These are phyloP conservation scores for Aspergillus brasiliensis DNA, from an alignment of 2,329 filamentous ascomycete species.

Conservation along the genomic window DNA sequence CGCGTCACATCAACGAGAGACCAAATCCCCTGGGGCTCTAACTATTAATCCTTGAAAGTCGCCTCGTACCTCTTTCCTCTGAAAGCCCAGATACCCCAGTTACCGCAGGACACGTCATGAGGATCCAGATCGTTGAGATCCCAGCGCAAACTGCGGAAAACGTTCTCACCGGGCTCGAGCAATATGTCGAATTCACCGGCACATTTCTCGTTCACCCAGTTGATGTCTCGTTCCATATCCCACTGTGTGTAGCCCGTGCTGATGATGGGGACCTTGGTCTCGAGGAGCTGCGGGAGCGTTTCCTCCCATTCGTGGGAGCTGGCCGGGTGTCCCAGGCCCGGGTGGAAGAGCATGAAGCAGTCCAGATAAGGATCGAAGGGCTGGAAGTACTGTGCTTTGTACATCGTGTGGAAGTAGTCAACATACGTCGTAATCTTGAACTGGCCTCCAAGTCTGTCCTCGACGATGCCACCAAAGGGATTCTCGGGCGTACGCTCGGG, in stretches of 20 bases:
- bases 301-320: slow-evolving; percentile 92
- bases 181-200: slow-evolving; percentile 89
- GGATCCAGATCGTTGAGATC: slow-evolving; percentile 95
- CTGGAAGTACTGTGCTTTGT: slow-evolving; percentile 85
- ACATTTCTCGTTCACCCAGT: slow-evolving; percentile 84
- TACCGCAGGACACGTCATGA: slow-evolving; percentile 90
- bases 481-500: slow-evolving; percentile 82
- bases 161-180: slow-evolving; percentile 89
- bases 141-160: slow-evolving; percentile 91
- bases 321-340: slow-evolving; percentile 90
- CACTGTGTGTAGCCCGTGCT: slow-evolving; percentile 94
- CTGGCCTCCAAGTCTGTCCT: slow-evolving; percentile 82
- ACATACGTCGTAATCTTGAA: slow-evolving; percentile 98
- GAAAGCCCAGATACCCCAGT: slow-evolving; percentile 97
- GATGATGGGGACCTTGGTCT: slow-evolving; percentile 93
- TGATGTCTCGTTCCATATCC: slow-evolving; percentile 90
- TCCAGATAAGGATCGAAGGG: slow-evolving; percentile 99
- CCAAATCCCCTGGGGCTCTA: background rate
- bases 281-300: slow-evolving; percentile 83
- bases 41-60: slow-evolving; percentile 32
- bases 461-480: slow-evolving; percentile 90
- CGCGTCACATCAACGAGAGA: background rate
- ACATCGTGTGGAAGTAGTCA: slow-evolving; percentile 96
- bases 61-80: slow-evolving; percentile 83
- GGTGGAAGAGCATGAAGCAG: slow-evolving; percentile 95